Evolutionary conservation across 2,329 filamentous ascomycete genomes (phyloP).

Genomic region (Penicillium sp.): DNA sequence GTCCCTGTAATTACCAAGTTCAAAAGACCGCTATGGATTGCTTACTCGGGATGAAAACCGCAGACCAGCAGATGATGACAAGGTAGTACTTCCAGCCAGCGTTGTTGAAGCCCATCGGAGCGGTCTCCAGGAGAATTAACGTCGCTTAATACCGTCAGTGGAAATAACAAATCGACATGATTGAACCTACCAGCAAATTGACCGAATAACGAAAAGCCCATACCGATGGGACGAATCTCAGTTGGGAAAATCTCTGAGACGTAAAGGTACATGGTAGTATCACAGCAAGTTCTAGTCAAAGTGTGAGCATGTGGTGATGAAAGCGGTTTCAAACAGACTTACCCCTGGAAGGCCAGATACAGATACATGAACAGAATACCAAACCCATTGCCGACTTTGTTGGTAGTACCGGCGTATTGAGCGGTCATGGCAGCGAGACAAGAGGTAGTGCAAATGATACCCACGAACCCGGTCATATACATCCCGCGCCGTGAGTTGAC

Average conservation of each 20-base stretch:
- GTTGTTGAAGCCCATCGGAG: slow-evolving; percentile 43
- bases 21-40: background rate
- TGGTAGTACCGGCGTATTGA: slow-evolving; percentile 38
- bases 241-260: slow-evolving; percentile 50
- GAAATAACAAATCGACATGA: background rate
- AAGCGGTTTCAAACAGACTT: slow-evolving; percentile 10
- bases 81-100: slow-evolving; percentile 54
- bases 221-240: slow-evolving; percentile 52
- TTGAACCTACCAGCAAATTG: slow-evolving; percentile 42
- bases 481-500: slow-evolving; percentile 42
- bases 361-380: slow-evolving; percentile 45
- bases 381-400: slow-evolving; percentile 41
- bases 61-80: slow-evolving; percentile 47
- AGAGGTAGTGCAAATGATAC: slow-evolving; percentile 41
- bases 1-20: background rate
- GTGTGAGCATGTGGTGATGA: slow-evolving; percentile 7
- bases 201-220: slow-evolving; percentile 53
- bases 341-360: slow-evolving; percentile 52
- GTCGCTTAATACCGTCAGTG: slow-evolving; percentile 33
- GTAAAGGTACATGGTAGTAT: slow-evolving; percentile 50
- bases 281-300: slow-evolving; percentile 40
- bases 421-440: slow-evolving; percentile 42
- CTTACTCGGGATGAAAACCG: slow-evolving; percentile 41
- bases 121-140: slow-evolving; percentile 50
- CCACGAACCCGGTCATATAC: slow-evolving; percentile 44